Evolutionary conservation across 768 basidiomycete species (phyloP), one percentile per base, ranked within the genome.

Genomic region (Agaricus sinodeliciosus): DNA sequence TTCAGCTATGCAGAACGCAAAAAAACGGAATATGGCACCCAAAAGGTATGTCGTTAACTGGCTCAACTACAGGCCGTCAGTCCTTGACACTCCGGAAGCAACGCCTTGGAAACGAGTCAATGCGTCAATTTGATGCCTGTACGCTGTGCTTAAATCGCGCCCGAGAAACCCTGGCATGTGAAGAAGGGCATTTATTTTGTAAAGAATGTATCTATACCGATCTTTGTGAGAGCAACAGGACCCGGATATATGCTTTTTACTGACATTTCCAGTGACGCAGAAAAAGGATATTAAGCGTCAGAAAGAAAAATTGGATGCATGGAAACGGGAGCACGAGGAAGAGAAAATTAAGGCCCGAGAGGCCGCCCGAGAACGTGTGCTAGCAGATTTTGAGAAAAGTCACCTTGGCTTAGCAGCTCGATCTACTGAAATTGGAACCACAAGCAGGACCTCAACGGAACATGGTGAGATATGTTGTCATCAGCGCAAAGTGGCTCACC

Each of bases 221-320:
- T 63, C 80, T 95, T 26, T 66, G 88, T 90, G 70, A 65, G 85
- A 71, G 49, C 18, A 9, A 36, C 11, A 31, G 22, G 27, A 7
- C 15, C 42, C 27, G 36, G 16, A 9, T 31, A n/a, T 36, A 7
- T 51, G 31, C 39, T 50, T 48, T 50, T 49, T 49, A 57, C 22
- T 51, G 47, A 49, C 39, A 43, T 56, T 37, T 55, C 27, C 62
- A 90, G 89, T 95, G 59, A 72, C 76, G 25, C 96, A 98, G 74
- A 94, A 93, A 70, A 87, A 86, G 58, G 87, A 90, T 57, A 94
- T 98, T 58, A 94, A 95, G 68, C 75, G 80, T n/a, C 91, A 96
- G 68, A 91, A 94, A 64, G 80, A 77, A 13, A 80, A 81, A 51
- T 70, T 98, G 27, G 89, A 88, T 53, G 72, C 75, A 0, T 71